Conservation (phyloP, 805 yeast genomes). For the Zygoascus ofunaensis region DNA sequence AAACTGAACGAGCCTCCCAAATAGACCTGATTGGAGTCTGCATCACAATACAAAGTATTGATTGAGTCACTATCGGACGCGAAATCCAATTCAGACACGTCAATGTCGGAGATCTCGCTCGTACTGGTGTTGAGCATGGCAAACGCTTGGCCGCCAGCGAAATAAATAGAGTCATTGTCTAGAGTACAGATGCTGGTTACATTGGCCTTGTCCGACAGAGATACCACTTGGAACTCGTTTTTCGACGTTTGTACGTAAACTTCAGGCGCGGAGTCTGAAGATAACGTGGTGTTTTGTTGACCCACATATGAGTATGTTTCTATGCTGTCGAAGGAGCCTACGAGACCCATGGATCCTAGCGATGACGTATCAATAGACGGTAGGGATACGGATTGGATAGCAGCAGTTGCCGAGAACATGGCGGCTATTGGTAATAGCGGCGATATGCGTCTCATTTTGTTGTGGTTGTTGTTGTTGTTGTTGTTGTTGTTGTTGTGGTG, state of each 20-base stretch:
- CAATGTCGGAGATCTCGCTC: constrained; percentile 14
- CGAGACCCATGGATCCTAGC: constrained; percentile 26
- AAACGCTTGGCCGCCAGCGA: constrained; percentile 27
- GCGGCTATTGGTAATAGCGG: background rate
- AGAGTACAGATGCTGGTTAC: constrained; percentile 18
- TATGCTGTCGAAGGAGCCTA: constrained; percentile 34
- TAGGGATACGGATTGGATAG: constrained; percentile 15
- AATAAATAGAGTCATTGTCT: constrained; percentile 15
- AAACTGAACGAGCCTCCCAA: constrained; percentile 72
- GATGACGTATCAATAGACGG: constrained; percentile 18
- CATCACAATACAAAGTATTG: constrained; percentile 40
- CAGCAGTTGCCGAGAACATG: background rate
- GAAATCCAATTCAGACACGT: background rate
- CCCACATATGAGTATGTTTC: constrained; percentile 31
- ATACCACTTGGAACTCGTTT: constrained; percentile 8
- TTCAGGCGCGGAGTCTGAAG: constrained; percentile 13
- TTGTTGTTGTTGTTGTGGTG: too few relatives aligned
- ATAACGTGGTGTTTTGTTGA: constrained; percentile 26
- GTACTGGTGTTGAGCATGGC: constrained; percentile 22
- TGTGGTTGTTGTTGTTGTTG: too few relatives aligned
- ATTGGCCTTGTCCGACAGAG: constrained; percentile 14
- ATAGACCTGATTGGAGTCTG: constrained; percentile 43
- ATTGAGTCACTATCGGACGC: constrained; percentile 33
- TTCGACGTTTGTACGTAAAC: constrained; percentile 19
- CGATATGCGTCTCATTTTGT: background rate